Base-by-base conservation (phyloP, 2,329 filamentous ascomycete genomes). In the Botryotinia narcissicola region DNA sequence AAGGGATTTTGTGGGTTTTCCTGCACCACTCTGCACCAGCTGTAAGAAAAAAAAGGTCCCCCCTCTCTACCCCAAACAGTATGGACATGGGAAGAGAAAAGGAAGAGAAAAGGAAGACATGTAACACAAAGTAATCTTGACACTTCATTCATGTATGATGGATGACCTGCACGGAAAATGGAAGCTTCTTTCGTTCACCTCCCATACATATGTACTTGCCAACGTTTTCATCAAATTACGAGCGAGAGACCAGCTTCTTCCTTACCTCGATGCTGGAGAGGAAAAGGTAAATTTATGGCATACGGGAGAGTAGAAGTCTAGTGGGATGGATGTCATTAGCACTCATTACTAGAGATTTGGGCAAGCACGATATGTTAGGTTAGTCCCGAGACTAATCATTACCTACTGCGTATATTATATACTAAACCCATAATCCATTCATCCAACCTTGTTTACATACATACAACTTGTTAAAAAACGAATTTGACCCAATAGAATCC, bases 1-100 rank as follows among this genome's bases (percentile, higher is more conserved):
- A 54, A 54, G 64, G 46, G 46, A 68, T 68, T 67, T 54, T 68
- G 64, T 68, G 46, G 46, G 46, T 40, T 68, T 54, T 68, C 35
- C 44, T 54, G 29, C 63, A 67, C 46, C 46, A 29, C 51, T 54
- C n/a, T 54, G 51, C 51, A 54, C 51, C n/a, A 54, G 32, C 10
- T 40, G 32, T 54, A 40, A 54, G 32, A 35, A 66, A 51, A 66
- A 48, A 54, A 29, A 25, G 5, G n/a, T 14, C 25, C 48, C 18
- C 40, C 40, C 37, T 20, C 61, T 29, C 25, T 18, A n/a, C 57
- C 57, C 57, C 32, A n/a, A 51, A 22, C 32, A 61, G 25, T 59
- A 10, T 59, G 7, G 48, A 29, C 25, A 32, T 59, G 7, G 32
- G 32, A 35, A 35, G 32, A 35, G 32, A 35, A 35, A 35, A 35